Percentiles rank a stretch among this genome's conserved stretches.
Evolutionary conservation across 495 filamentous ascomycete genomes (phyloP).

Genomic region (Tuber melanosporum): DNA sequence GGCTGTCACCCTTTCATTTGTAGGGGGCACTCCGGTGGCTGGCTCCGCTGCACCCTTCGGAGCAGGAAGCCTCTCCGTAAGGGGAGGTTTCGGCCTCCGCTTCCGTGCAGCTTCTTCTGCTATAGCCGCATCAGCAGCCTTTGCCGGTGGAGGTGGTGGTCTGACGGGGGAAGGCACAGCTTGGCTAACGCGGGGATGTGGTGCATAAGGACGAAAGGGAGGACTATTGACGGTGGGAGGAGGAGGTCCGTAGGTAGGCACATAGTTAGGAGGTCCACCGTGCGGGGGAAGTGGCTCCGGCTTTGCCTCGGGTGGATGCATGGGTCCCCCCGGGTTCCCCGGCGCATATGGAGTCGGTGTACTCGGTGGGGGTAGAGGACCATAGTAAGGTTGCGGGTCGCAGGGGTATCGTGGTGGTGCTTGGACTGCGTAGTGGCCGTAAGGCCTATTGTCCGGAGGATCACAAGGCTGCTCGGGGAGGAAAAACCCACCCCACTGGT

Average conservation of each 20-base stretch:
- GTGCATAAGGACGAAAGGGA: neutral
- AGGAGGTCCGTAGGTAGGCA: neutral
- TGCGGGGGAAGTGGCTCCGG: neutral
- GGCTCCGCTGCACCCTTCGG: neutral
- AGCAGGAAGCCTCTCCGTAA: neutral
- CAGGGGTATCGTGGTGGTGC: conserved; percentile 5
- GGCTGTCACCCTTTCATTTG: neutral
- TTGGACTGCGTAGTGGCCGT: neutral
- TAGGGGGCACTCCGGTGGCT: neutral
- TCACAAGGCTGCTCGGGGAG: conserved; percentile 14
- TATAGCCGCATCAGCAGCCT: neutral
- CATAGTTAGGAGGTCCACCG: neutral
- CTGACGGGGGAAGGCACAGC: neutral
- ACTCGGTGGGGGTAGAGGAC: conserved; percentile 1
- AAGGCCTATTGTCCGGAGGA: neutral
- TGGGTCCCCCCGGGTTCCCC: neutral
- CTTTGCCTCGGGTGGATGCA: neutral
- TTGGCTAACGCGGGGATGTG: neutral
- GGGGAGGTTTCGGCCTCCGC: neutral
- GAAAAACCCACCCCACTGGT: conserved; percentile 34
- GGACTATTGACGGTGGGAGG: neutral
- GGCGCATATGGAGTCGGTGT: neutral
- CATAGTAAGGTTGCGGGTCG: conserved; percentile 11
- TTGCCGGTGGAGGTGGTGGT: neutral
- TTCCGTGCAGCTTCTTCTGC: neutral